A percentile compares a stretch with the other conserved stretches of the same genome.
phyloP scores from a whole-genome alignment of 1,139 yeast species.

The Zygoascus hellenicus region DNA sequence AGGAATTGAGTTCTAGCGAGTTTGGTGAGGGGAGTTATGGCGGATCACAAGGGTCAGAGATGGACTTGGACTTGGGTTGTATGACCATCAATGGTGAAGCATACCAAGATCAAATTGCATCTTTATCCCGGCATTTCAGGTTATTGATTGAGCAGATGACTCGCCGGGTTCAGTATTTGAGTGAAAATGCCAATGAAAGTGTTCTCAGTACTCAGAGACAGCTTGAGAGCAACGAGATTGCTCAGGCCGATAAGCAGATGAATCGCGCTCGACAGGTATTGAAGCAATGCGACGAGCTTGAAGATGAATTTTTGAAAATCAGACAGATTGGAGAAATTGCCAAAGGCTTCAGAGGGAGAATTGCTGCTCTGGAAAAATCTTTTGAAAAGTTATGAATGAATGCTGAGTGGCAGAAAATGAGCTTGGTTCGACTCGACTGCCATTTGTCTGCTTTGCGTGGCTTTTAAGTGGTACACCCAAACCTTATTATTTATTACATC shows the following conservation, averaged over 20 bases:
- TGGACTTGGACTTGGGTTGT: too few species aligned
- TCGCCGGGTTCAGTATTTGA: constrained; percentile 21
- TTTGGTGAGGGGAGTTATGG: too few species aligned
- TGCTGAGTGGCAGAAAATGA: too few species aligned
- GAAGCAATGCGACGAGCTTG: constrained; percentile 49
- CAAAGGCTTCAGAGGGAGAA: constrained; percentile 37
- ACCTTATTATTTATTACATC: neutral
- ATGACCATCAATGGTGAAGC: constrained; percentile 8
- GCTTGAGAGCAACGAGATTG: constrained; percentile 20
- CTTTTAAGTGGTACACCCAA: too few species aligned
- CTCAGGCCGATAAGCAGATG: constrained; percentile 40
- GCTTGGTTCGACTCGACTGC: too few species aligned
- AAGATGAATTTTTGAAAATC: constrained; percentile 58
- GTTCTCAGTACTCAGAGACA: constrained; percentile 21
- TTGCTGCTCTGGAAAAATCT: constrained; percentile 21
- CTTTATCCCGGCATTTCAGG: constrained; percentile 14
- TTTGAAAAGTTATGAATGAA: constrained; percentile 6
- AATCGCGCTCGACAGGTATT: constrained; percentile 41
- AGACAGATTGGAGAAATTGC: constrained; percentile 56
- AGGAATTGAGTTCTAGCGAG: too few species aligned
- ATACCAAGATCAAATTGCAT: constrained; percentile 6
- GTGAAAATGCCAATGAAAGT: constrained; percentile 24
- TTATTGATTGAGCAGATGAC: constrained; percentile 17
- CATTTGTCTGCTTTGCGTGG: too few species aligned
- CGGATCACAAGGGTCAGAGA: too few species aligned